Evolutionary conservation across 2,329 filamentous ascomycete species (phyloP), one percentile per base, ranked within the genome.

Genomic region (Davidsoniella eucalypti): DNA sequence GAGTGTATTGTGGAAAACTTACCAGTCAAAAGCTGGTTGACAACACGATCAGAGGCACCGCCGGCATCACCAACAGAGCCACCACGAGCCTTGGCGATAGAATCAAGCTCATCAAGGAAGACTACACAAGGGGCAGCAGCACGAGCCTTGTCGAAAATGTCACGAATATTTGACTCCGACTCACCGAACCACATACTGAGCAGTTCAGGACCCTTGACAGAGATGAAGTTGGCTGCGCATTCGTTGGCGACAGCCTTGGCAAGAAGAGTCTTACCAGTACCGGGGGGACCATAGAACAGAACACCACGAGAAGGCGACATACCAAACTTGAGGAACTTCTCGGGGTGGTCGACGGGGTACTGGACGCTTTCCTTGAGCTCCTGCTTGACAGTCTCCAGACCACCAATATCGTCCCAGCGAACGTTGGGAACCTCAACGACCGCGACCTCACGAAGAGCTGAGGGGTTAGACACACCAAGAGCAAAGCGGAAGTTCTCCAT

Each of bases 181-280:
- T 98, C 92, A 81, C 92, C 92, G 64, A 98, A 98, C 92, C 92
- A 98, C 92, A 98, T 98, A 67, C 87, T 95, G 60, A 98, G 79
- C 61, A 98, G 76, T 67, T 98, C 92, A 52, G 92, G 93, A 55
- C 92, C 92, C 80, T 98, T 98, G 68, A 98, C 83, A 39, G 92
- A 98, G 65, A 98, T 96, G 72, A 98, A 98, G 75, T 98, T 98
- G 76, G 92, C 92, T 55, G 92, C 84, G 64, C 88, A 96, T 73
- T 98, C 92, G 70, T 96, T 98, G 70, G 92, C 92, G 58, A 98
- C 92, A 60, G 92, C 92, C 78, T 98, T 98, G 65, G 92, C 92
- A 72, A 98, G 84, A 73, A 98, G 80, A 55, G 92, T 98, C 78
- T 98, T 98, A 94, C 92, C 92, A 64, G 93, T 98, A 90, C 92